Percentiles rank a stretch among this genome's conserved stretches.
These are phyloP conservation scores for Boletus coccyginus DNA, from an alignment of 768 basidiomycete genomes.

Conservation along the genomic window DNA sequence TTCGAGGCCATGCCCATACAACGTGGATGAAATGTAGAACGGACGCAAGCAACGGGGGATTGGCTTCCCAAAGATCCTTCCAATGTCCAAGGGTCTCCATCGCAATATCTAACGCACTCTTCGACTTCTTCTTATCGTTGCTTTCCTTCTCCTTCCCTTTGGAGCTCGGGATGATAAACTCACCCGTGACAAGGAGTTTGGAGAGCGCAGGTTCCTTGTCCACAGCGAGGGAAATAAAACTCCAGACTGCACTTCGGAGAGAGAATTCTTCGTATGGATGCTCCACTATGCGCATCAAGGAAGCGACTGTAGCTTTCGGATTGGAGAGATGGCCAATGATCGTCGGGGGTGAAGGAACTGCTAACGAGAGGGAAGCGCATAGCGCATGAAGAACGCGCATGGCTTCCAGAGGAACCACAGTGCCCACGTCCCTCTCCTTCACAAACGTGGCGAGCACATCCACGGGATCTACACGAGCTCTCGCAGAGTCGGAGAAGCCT, in stretches of 20 bases:
- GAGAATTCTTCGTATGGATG: conserved; percentile 78
- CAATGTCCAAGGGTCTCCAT: conserved; percentile 63
- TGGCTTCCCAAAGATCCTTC: conserved; percentile 73
- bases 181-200: conserved; percentile 73
- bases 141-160: conserved; percentile 36
- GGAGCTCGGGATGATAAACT: conserved; percentile 50
- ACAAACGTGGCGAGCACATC: conserved; percentile 72
- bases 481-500: conserved; percentile 40
- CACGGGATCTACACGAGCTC: conserved; percentile 62
- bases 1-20: conserved; percentile 77
- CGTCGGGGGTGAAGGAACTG: conserved; percentile 62
- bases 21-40: conserved; percentile 73
- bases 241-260: conserved; percentile 78
- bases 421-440: conserved; percentile 60
- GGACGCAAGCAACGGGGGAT: conserved; percentile 72
- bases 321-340: conserved; percentile 77
- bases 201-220: conserved; percentile 86
- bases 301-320: conserved; percentile 66
- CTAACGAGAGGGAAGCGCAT: conserved; percentile 59
- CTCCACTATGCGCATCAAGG: conserved; percentile 67
- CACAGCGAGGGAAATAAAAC: conserved; percentile 75
- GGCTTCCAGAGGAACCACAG: conserved; percentile 60
- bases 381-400: conserved; percentile 66
- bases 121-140: conserved; percentile 33
- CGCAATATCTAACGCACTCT: conserved; percentile 68